Conservation (phyloP, 345 rosid genomes). For the Boechera divaricarpa region DNA sequence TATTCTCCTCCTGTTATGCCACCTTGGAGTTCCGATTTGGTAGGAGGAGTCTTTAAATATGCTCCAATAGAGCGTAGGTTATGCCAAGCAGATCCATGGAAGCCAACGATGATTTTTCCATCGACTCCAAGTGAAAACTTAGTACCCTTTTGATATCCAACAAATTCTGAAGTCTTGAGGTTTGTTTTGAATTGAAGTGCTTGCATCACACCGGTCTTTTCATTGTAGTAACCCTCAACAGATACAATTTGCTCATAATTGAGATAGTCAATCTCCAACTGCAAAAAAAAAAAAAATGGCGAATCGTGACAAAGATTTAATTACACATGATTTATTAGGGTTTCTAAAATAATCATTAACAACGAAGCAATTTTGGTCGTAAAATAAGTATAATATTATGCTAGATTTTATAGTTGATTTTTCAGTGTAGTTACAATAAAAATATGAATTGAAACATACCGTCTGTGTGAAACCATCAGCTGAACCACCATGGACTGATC, state of each 20-base stretch:
- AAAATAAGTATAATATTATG: neutral
- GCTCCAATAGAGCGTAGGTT: conserved; percentile 24
- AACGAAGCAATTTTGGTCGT: neutral
- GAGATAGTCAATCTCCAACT: conserved; percentile 25
- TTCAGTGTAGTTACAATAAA: neutral
- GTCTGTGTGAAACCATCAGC: conserved; percentile 16
- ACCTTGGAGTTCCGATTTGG: conserved; percentile 35
- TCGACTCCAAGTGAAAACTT: conserved; percentile 26
- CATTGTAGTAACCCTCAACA: conserved; percentile 24
- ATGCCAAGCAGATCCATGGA: conserved; percentile 22
- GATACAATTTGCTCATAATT: conserved; percentile 21
- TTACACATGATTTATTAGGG: neutral
- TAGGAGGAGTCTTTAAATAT: conserved; percentile 13
- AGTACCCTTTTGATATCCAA: conserved; percentile 35
- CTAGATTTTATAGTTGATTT: neutral
- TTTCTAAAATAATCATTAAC: neutral
- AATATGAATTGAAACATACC: conserved; percentile 9
- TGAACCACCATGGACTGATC: conserved; percentile 3
- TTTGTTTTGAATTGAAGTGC: conserved; percentile 25
- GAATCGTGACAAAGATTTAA: neutral
- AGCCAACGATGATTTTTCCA: neutral
- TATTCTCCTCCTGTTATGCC: neutral
- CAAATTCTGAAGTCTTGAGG: conserved; percentile 20
- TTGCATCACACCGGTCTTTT: conserved; percentile 10
- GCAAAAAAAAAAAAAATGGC: neutral